Evolutionary conservation across 805 yeast genomes (phyloP).

Genomic region (Suhomyces tanzawaensis): DNA sequence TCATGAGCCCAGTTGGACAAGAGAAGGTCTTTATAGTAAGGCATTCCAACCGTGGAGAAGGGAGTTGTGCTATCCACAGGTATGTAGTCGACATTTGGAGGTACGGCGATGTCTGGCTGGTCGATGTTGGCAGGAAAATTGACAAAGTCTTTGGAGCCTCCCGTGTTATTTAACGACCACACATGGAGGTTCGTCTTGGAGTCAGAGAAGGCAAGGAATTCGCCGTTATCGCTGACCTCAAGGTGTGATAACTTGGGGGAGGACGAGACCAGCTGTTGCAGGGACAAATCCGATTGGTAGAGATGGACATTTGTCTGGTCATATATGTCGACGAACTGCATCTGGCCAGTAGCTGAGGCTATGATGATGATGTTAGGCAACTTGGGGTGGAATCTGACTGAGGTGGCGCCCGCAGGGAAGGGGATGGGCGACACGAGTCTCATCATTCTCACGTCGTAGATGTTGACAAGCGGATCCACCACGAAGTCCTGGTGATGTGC

Average conservation of each 20-base stretch:
- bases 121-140: constrained; percentile 45
- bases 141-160: constrained; percentile 31
- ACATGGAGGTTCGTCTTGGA: constrained; percentile 58
- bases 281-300: constrained; percentile 60
- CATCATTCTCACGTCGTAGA: constrained; percentile 75
- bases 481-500: constrained; percentile 23
- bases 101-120: constrained; percentile 48
- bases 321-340: constrained; percentile 80
- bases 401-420: constrained; percentile 86
- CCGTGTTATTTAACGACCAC: constrained; percentile 52
- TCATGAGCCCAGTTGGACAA: constrained; percentile 79
- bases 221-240: constrained; percentile 70
- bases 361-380: constrained; percentile 73
- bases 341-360: constrained; percentile 73
- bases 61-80: constrained; percentile 48
- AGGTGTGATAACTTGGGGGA: constrained; percentile 42
- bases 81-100: constrained; percentile 24
- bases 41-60: constrained; percentile 75
- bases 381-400: constrained; percentile 82
- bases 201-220: constrained; percentile 69
- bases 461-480: constrained; percentile 76
- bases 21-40: constrained; percentile 74
- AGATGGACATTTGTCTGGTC: constrained; percentile 68
- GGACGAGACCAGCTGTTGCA: constrained; percentile 2
- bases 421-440: constrained; percentile 75